Evolutionary conservation across 164 flowering plant species (phyloP).

Genomic region (Tetrastigma voinierianum): DNA sequence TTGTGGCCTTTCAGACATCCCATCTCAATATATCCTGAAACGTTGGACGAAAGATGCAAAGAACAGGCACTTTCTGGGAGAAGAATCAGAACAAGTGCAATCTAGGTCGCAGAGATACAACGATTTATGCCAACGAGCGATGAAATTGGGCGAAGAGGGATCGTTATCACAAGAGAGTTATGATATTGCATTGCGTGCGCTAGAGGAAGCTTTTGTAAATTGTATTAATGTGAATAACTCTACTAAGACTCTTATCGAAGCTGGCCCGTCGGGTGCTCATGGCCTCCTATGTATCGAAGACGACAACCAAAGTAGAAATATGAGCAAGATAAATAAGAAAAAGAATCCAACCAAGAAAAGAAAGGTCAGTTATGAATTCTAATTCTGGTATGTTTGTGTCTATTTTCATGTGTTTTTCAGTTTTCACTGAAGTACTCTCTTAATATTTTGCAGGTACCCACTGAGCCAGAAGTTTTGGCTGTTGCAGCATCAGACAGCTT

Average conservation of each 20-base stretch:
- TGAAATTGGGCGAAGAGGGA: slow-evolving; percentile 36
- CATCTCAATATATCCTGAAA: slow-evolving; percentile 31
- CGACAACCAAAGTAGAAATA: slow-evolving; percentile 25
- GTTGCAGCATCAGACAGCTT: slow-evolving; percentile 44
- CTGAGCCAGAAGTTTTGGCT: slow-evolving; percentile 37
- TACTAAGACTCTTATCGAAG: slow-evolving; percentile 23
- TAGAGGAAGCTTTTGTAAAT: slow-evolving; percentile 30
- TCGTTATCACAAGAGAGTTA: slow-evolving; percentile 36
- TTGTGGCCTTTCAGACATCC: slow-evolving; percentile 30
- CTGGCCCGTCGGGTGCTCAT: slow-evolving; percentile 25
- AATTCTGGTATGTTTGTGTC: neutral
- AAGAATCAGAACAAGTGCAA: slow-evolving; percentile 23
- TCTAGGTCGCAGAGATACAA: slow-evolving; percentile 33
- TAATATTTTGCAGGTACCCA: slow-evolving; percentile 20
- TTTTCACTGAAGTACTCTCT: neutral
- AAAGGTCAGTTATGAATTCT: slow-evolving; percentile 27
- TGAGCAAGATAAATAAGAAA: slow-evolving; percentile 37
- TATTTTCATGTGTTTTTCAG: neutral
- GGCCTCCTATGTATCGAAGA: slow-evolving; percentile 30
- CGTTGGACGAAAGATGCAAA: slow-evolving; percentile 41
- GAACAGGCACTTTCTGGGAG: slow-evolving; percentile 22
- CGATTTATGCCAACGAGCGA: slow-evolving; percentile 30
- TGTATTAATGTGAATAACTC: slow-evolving; percentile 28
- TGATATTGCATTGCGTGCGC: slow-evolving; percentile 23
- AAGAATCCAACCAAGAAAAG: slow-evolving; percentile 47